Evolutionary conservation across 768 basidiomycete species (phyloP).

Genomic region (Kwoniella bestiolae): DNA sequence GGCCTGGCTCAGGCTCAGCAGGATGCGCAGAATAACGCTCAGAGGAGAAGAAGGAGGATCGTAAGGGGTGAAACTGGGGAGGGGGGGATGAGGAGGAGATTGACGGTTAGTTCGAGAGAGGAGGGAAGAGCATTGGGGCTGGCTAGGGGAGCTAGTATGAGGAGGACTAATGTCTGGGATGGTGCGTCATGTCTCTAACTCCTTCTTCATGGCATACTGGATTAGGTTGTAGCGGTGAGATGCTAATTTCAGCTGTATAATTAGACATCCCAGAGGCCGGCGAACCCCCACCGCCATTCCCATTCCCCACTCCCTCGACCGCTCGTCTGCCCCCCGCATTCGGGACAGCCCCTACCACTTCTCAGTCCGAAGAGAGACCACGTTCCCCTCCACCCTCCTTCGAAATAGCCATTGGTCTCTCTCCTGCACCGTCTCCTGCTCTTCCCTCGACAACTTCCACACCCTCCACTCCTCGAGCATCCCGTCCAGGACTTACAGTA

Average conservation of each 20-base stretch:
- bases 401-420: slow-evolving; percentile 39
- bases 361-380: slow-evolving; percentile 5
- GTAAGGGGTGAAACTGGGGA: slow-evolving; percentile 33
- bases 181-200: slow-evolving; percentile 29
- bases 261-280: slow-evolving; percentile 46
- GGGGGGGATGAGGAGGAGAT: slow-evolving; percentile 16
- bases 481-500: slow-evolving; percentile 6
- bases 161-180: slow-evolving; percentile 52
- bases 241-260: neutral
- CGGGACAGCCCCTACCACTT: slow-evolving; percentile 7
- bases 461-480: slow-evolving; percentile 7
- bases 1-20: slow-evolving; percentile 8
- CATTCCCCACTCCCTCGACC: slow-evolving; percentile 43
- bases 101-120: slow-evolving; percentile 42
- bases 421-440: slow-evolving; percentile 11
- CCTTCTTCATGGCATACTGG: neutral
- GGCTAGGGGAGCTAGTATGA: slow-evolving; percentile 54
- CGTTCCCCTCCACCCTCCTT: slow-evolving; percentile 46
- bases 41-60: slow-evolving; percentile 34
- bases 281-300: slow-evolving; percentile 52
- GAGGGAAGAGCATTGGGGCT: slow-evolving; percentile 48
- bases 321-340: slow-evolving; percentile 39
- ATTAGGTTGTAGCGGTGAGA: slow-evolving; percentile 5
- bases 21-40: neutral
- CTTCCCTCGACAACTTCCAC: neutral